Conservation (phyloP, 2,329 filamentous ascomycete species). For the Verruconis gallopava region DNA sequence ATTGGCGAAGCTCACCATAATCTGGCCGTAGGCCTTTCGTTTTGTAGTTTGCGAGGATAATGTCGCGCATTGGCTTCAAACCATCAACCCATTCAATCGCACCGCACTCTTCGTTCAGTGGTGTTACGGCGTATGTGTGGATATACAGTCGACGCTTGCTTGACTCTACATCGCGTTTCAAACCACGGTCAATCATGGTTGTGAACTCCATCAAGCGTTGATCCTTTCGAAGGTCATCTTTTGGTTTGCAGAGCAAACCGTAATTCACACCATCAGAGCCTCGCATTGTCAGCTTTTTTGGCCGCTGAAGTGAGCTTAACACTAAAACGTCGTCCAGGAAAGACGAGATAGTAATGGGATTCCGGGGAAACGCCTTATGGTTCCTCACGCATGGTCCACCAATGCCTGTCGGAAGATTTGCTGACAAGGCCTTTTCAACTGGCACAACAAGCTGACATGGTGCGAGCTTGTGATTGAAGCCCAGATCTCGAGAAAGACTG, state of each 20-base stretch:
- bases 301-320: slow-evolving; percentile 81
- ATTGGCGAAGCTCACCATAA: slow-evolving; percentile 50
- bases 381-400: slow-evolving; percentile 54
- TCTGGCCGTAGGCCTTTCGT: slow-evolving; percentile 56
- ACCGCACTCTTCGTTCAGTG: slow-evolving; percentile 92
- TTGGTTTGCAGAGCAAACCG: slow-evolving; percentile 89
- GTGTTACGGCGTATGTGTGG: slow-evolving; percentile 92
- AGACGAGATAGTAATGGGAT: slow-evolving; percentile 67
- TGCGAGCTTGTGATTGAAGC: slow-evolving; percentile 71
- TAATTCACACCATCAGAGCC: slow-evolving; percentile 84
- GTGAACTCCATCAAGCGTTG: slow-evolving; percentile 99
- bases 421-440: slow-evolving; percentile 70
- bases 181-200: slow-evolving; percentile 86
- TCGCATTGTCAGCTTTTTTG: slow-evolving; percentile 74
- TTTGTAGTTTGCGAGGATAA: slow-evolving; percentile 66
- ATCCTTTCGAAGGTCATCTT: slow-evolving; percentile 94
- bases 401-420: slow-evolving; percentile 59
- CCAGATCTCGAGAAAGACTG: slow-evolving; percentile 63
- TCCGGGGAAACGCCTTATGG: slow-evolving; percentile 77
- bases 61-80: slow-evolving; percentile 84
- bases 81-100: slow-evolving; percentile 98
- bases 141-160: slow-evolving; percentile 87
- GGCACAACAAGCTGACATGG: slow-evolving; percentile 82
- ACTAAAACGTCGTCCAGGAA: slow-evolving; percentile 86
- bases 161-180: slow-evolving; percentile 84